Conservation (phyloP, 306 rosid genomes). For the Pyrus betulifolia region DNA sequence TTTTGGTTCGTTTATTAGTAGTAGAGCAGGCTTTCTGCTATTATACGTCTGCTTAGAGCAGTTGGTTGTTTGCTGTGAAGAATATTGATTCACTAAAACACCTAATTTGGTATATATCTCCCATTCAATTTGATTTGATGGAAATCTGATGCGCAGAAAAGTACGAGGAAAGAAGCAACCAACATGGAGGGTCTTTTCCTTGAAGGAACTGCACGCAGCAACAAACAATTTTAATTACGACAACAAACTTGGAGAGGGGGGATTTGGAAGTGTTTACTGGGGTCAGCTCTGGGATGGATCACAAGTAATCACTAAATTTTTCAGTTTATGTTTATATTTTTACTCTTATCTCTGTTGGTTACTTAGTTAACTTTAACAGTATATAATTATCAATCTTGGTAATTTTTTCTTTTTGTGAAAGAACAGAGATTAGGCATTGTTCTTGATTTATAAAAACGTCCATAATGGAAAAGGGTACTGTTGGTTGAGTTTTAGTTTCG, state of each 20-base stretch:
- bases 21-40: neutral
- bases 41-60: neutral
- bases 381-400: neutral
- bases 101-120: neutral
- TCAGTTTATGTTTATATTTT: neutral
- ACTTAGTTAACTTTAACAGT: neutral
- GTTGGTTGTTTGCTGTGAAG: neutral
- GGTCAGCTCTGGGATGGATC: constrained; percentile 99
- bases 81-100: neutral
- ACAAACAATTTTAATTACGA: constrained; percentile 95
- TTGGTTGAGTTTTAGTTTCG: neutral
- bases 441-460: neutral
- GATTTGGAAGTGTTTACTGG: constrained; percentile 97
- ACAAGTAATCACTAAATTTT: constrained; percentile 40
- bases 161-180: constrained; percentile 72
- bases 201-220: constrained; percentile 90
- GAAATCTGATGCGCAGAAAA: constrained; percentile 52
- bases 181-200: constrained; percentile 83
- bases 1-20: neutral
- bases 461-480: neutral
- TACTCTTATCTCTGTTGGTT: neutral
- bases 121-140: neutral
- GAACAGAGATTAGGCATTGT: neutral
- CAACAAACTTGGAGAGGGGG: constrained; percentile 99
- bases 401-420: neutral